Base-by-base conservation (phyloP, 2,329 filamentous ascomycete genomes). In the Colletotrichum cordylinicola region DNA sequence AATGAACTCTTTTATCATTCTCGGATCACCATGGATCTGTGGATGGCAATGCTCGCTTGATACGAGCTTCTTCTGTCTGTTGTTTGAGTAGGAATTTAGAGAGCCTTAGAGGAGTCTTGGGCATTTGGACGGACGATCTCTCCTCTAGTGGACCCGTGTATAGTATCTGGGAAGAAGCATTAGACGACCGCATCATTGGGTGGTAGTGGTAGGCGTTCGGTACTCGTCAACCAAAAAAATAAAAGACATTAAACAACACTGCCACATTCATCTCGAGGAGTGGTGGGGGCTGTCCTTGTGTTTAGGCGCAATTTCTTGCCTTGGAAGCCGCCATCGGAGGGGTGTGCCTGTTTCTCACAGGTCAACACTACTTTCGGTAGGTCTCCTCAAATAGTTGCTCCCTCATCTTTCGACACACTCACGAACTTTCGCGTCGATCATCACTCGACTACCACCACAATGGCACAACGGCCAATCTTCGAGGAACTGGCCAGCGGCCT, bases 81-180 rank as follows among this genome's bases (percentile, higher is more conserved):
- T 71, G 58, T 76, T 71, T 56, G 70, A 77, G 76, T 79, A 81
- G 79, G 79, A 80, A 70, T 66, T 69, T 76, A 76, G 67, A 74
- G 61, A 60, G 65, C 74, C 74, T 70, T 70, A 74, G 74, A 75
- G 74, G 73, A 73, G 48, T 76, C 74, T 78, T 77, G 77, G 75
- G 83, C 82, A 84, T 87, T 84, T 84, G 83, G 84, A 87, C 84
- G 84, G 86, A 88, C 84, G 84, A 88, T 90, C 87, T 88, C 88
- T 89, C 86, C 88, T 88, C 88, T 84, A 82, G 85, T 86, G 84
- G 85, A 83, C 82, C 83, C 85, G 81, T 90, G 87, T 89, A 90
- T 85, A 88, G 84, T 89, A 89, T 83, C 84, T 82, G 84, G 43
- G 83, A 80, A 84, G 84, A 84, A 85, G 84, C 85, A 87, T 86